Conservation (phyloP, 352 stramenopile genomes). For the Plasmopara viticola region DNA sequence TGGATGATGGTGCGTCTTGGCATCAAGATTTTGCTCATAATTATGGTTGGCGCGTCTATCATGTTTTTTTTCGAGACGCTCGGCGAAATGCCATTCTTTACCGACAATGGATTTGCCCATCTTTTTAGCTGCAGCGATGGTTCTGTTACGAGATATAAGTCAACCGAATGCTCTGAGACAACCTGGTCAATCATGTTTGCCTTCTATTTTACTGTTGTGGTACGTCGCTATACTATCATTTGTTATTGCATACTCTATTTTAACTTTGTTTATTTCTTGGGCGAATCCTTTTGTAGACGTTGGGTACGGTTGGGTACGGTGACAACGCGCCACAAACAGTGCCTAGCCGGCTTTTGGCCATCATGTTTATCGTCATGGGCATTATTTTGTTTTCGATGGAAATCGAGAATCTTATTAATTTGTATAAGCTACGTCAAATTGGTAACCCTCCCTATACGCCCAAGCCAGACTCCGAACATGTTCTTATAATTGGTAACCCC, state of each 20-base stretch:
- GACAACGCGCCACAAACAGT: constrained; percentile 82
- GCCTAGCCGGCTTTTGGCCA: constrained; percentile 71
- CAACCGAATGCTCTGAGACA: constrained; percentile 38
- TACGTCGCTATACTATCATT: constrained; percentile 23
- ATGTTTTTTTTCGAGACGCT: constrained; percentile 89
- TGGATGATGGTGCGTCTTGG: constrained; percentile 79
- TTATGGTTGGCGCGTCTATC: constrained; percentile 68
- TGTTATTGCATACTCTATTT: neutral
- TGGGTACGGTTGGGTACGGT: constrained; percentile 84
- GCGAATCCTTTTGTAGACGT: constrained; percentile 34
- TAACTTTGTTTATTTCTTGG: constrained; percentile 4
- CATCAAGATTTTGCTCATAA: constrained; percentile 79
- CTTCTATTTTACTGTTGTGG: constrained; percentile 85
- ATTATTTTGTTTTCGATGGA: constrained; percentile 86
- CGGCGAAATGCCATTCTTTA: constrained; percentile 74
- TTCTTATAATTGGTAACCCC: constrained; percentile 81
- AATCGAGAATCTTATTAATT: constrained; percentile 81
- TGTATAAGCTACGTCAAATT: constrained; percentile 78
- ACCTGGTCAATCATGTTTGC: constrained; percentile 88
- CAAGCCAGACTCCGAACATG: constrained; percentile 59
- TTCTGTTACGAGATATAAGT: constrained; percentile 44
- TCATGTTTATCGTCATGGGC: constrained; percentile 87
- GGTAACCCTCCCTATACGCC: constrained; percentile 71
- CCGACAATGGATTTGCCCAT: constrained; percentile 72
- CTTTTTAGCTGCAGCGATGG: constrained; percentile 68